Percentiles rank a stretch among this genome's conserved stretches.
Conservation (phyloP, 495 filamentous ascomycete genomes). For the Saxophila tyrrhenica region DNA sequence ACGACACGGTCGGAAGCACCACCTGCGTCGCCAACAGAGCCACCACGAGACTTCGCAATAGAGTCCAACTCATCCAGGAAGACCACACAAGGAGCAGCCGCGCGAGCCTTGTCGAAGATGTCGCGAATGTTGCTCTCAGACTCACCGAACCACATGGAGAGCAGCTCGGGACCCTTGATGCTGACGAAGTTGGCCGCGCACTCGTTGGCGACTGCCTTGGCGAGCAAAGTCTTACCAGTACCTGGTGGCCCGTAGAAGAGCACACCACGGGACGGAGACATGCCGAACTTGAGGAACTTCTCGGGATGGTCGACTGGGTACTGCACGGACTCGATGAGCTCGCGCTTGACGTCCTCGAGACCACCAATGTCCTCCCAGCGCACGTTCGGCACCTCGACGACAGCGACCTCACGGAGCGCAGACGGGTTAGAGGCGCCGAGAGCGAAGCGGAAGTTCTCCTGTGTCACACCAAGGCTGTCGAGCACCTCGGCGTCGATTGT, state of each 20-base stretch:
- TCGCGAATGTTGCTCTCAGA: conserved; percentile 99
- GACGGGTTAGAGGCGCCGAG: conserved; percentile 97
- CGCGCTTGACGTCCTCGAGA: conserved; percentile 95
- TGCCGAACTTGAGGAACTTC: conserved; percentile 99
- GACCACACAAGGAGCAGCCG: conserved; percentile 94
- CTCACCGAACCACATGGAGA: conserved; percentile 99
- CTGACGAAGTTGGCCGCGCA: conserved; percentile 99
- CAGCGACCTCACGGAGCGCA: conserved; percentile 94
- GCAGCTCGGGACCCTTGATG: conserved; percentile 92
- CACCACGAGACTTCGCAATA: conserved; percentile 98
- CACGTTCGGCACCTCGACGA: conserved; percentile 97
- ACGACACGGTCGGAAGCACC: conserved; percentile 99
- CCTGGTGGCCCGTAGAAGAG: conserved; percentile 96
- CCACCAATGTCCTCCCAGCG: conserved; percentile 99
- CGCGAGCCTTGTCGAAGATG: conserved; percentile 99
- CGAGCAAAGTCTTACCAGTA: conserved; percentile 99
- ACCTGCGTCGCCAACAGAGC: conserved; percentile 90
- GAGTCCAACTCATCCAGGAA: conserved; percentile 99
- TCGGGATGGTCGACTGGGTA: conserved; percentile 99
- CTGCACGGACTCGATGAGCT: conserved; percentile 98
- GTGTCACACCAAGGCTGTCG: conserved; percentile 94
- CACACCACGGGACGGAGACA: conserved; percentile 95
- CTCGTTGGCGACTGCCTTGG: conserved; percentile 98
- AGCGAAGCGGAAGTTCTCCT: conserved; percentile 99
- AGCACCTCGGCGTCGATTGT: conserved; percentile 98